phyloP scores from a whole-genome alignment of 768 basidiomycete species.

The Nidularia sp. region DNA sequence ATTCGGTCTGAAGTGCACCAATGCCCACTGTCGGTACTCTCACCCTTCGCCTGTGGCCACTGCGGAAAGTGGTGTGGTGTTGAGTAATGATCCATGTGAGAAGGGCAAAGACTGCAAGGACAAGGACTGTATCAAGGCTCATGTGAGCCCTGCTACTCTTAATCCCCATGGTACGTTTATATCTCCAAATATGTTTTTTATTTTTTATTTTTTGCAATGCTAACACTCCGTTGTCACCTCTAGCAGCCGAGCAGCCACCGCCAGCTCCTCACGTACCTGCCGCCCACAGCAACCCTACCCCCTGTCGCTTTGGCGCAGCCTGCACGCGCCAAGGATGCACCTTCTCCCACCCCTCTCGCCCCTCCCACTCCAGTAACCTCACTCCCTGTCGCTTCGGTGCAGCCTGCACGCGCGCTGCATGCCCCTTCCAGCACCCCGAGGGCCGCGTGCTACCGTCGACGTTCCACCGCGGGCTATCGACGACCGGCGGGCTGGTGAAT shows the following conservation, averaged over 20 bases:
- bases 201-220: too few relatives aligned
- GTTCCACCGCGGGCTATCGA: conserved; percentile 76
- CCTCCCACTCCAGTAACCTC: conserved; percentile 13
- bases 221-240: too few relatives aligned
- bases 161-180: conserved; percentile 53
- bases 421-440: conserved; percentile 89
- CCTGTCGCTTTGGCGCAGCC: conserved; percentile 66
- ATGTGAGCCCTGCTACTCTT: conserved; percentile 83
- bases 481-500: conserved; percentile 55
- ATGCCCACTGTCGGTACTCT: conserved; percentile 83
- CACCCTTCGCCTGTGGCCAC: conserved; percentile 98
- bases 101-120: conserved; percentile 87
- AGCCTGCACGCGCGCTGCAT: conserved; percentile 80
- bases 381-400: conserved; percentile 78
- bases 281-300: conserved; percentile 25
- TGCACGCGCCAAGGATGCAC: conserved; percentile 70
- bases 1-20: conserved; percentile 87
- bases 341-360: conserved; percentile 61
- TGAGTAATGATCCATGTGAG: conserved; percentile 92
- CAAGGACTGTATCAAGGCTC: conserved; percentile 88
- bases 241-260: conserved; percentile 30
- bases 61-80: conserved; percentile 88
- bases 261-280: conserved; percentile 22
- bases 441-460: conserved; percentile 74
- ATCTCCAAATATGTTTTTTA: too few relatives aligned